Evolutionary conservation across 2,329 filamentous ascomycete species (phyloP).

Genomic region (Fusarium odoratissimum): DNA sequence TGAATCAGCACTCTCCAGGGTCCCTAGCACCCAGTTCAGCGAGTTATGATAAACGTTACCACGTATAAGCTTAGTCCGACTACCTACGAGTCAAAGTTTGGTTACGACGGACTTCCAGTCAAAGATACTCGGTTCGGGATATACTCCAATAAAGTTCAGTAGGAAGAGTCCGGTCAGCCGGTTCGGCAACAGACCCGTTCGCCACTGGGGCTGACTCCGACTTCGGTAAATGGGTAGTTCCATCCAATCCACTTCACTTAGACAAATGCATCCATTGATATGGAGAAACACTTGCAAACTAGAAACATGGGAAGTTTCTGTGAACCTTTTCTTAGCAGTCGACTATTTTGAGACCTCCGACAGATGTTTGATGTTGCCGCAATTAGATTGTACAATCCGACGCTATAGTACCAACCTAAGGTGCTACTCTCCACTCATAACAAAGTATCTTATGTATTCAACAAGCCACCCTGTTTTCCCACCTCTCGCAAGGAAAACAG

Average conservation of each 20-base stretch:
- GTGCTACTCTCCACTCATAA: not conserved
- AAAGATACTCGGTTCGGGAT: slow-evolving; percentile 3
- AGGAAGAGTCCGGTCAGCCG: not conserved
- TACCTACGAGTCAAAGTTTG: not conserved
- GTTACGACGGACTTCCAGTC: not conserved
- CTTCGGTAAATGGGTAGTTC: slow-evolving; percentile 5
- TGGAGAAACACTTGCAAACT: not conserved
- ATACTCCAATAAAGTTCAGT: slow-evolving; percentile 1
- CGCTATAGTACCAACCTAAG: not conserved
- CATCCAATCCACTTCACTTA: not conserved
- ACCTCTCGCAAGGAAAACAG: not conserved
- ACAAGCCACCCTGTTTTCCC: not conserved
- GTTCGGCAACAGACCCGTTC: slow-evolving; percentile 13
- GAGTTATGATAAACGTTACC: not conserved
- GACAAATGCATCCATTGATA: not conserved
- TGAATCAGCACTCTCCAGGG: not conserved
- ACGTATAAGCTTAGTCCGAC: not conserved
- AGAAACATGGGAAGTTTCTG: not conserved
- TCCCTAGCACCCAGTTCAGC: not conserved
- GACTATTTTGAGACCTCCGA: not conserved
- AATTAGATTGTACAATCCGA: not conserved
- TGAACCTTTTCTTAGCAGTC: not conserved
- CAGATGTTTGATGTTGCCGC: not conserved
- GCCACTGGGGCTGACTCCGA: slow-evolving; percentile 7
- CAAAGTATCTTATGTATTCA: not conserved